Base-by-base conservation (phyloP, 352 stramenopile genomes). In the Globisporangium irregulare region DNA sequence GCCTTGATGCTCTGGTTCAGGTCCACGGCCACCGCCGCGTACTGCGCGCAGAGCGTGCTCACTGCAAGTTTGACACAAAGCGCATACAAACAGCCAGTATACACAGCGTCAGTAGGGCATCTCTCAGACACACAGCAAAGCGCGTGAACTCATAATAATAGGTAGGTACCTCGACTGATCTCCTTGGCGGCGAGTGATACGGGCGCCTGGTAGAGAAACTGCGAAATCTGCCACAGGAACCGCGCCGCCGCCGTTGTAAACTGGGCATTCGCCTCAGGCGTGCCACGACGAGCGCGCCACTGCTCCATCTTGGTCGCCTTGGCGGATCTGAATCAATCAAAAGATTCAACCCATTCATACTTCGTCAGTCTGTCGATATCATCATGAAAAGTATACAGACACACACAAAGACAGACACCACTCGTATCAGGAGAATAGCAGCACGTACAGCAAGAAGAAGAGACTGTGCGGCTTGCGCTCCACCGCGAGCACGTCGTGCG, bases 291-390 rank as follows among this genome's bases (percentile, higher is more conserved):
- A 24, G 62, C 24, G 20, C 76, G 51, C 76, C 69, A 79, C 46
- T 71, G 65, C 41, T 91, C 85, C 46, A 91, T 36, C 67, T 93
- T 93, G 41, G 25, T 59, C 10, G 75, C 78, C 72, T 93, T 91
- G 34, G 73, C 66, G 1, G 75, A 73, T 18, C 82, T 90, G 25
- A 18, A 8, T 10, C 10, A 41, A 24, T 29, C 24, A 12, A 50
- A 32, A 41, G 14, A 65, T 41, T 61, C 36, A 51, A 32, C 55
- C 48, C 24, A 68, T 18, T 18, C 38, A 36, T 24, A 41, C 8
- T 18, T 56, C 29, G 10, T 14, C 6, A 9, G 46, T 9, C 9
- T 15, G 6, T 29, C 27, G 25, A 58, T 34, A 12, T 36, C 24
- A 32, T 32, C 22, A 29, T 10, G 22, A 34, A 38, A 22, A 25